Evolutionary conservation across 1,284 basidiomycete genomes (phyloP).

Genomic region (Naganishia sp.): DNA sequence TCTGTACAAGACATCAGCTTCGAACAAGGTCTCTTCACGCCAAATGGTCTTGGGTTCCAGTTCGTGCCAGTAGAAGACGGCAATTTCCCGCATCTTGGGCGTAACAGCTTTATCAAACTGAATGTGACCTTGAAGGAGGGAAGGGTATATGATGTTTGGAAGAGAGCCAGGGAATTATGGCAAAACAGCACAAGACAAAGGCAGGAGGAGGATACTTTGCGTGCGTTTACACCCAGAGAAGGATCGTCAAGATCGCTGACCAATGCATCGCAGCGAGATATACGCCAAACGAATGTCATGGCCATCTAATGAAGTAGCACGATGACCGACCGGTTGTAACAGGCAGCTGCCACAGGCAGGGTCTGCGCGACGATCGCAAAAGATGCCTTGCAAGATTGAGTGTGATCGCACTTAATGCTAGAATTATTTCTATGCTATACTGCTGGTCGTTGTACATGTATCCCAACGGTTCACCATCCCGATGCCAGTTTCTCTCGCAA

Average conservation of each 20-base stretch:
- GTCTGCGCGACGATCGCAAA: too few relatives aligned
- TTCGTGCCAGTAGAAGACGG: constrained; percentile 16
- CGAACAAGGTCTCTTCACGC: constrained; percentile 19
- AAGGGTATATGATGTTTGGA: constrained; percentile 18
- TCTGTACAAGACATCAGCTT: constrained; percentile 17
- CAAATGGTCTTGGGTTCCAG: constrained; percentile 12
- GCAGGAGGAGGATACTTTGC: constrained; percentile 12
- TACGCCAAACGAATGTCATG: constrained; percentile 3
- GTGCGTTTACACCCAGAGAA: neutral
- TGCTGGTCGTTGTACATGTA: neutral
- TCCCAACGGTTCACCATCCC: constrained; percentile 20
- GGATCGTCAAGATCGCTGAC: neutral
- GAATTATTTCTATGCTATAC: too few relatives aligned
- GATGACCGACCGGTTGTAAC: too few relatives aligned
- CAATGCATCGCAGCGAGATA: constrained; percentile 8
- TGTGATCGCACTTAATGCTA: neutral
- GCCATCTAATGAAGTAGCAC: too few relatives aligned
- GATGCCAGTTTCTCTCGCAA: constrained; percentile 34
- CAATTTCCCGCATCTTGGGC: constrained; percentile 6
- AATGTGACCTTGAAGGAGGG: constrained; percentile 18
- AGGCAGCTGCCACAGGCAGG: too few relatives aligned
- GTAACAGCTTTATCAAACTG: constrained; percentile 19
- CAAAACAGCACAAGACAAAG: constrained; percentile 4
- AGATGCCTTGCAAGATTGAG: too few relatives aligned
- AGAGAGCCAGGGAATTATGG: constrained; percentile 20